phyloP scores from a whole-genome alignment of 495 filamentous ascomycete species.

The Daldinia concentrica region DNA sequence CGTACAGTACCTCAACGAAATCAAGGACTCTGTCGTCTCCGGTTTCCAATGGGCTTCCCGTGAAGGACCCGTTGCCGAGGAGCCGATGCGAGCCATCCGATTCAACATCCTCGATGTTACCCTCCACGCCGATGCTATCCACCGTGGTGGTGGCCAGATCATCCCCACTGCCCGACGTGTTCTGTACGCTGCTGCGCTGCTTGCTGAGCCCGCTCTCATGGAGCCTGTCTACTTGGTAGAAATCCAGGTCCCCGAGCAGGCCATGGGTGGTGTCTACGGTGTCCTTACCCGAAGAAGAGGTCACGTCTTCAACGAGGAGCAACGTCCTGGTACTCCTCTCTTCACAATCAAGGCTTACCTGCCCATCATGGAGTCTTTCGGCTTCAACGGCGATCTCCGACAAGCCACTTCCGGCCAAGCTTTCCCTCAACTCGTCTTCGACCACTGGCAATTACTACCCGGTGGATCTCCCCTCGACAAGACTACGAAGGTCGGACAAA shows the following conservation, averaged over 20 bases:
- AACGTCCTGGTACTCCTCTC: slow-evolving; percentile 97
- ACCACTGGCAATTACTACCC: slow-evolving; percentile 95
- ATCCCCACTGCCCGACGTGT: slow-evolving; percentile 99
- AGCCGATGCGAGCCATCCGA: slow-evolving; percentile 95
- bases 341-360: slow-evolving; percentile 99
- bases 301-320: slow-evolving; percentile 98
- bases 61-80: slow-evolving; percentile 96
- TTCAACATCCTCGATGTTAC: slow-evolving; percentile 99
- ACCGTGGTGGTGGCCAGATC: slow-evolving; percentile 98
- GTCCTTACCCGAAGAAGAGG: slow-evolving; percentile 97
- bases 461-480: slow-evolving; percentile 92
- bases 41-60: slow-evolving; percentile 99
- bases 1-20: slow-evolving; percentile 99
- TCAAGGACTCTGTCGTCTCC: slow-evolving; percentile 99
- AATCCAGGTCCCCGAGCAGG: slow-evolving; percentile 97
- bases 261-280: slow-evolving; percentile 99
- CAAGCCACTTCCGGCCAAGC: slow-evolving; percentile 93
- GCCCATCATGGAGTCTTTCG: slow-evolving; percentile 99
- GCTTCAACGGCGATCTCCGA: slow-evolving; percentile 98
- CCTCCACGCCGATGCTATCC: slow-evolving; percentile 99
- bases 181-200: slow-evolving; percentile 88
- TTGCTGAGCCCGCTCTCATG: slow-evolving; percentile 87
- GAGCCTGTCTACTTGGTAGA: slow-evolving; percentile 99
- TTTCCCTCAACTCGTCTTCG: slow-evolving; percentile 98
- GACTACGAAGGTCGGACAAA: slow-evolving; percentile 83